phyloP scores from a whole-genome alignment of 225 moss, liverwort and hornwort genomes.

The Ulota crispa region DNA sequence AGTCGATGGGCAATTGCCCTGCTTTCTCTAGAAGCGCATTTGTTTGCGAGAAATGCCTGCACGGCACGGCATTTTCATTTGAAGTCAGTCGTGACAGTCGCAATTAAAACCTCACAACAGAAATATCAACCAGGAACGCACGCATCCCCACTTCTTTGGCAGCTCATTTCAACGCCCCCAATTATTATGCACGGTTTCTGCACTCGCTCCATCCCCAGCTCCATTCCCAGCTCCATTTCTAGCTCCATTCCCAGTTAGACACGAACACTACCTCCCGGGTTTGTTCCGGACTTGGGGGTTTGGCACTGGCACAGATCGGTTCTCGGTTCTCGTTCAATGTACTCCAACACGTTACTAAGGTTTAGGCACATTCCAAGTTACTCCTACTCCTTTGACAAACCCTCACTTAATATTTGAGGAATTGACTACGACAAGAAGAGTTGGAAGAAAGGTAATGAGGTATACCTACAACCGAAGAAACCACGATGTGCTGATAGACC shows the following conservation, averaged over 20 bases:
- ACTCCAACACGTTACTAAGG: not conserved
- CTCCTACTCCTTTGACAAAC: not conserved
- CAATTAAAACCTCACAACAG: slow-evolving; percentile 15
- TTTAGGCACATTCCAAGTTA: not conserved
- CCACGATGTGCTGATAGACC: slow-evolving; percentile 90
- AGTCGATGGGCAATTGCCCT: slow-evolving; percentile 88
- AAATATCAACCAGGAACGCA: slow-evolving; percentile 30
- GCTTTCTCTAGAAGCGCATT: slow-evolving; percentile 80
- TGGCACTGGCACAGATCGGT: not conserved
- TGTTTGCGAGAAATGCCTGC: slow-evolving; percentile 95
- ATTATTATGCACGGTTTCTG: slow-evolving; percentile 24
- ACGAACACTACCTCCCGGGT: not conserved
- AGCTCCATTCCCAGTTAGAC: not conserved
- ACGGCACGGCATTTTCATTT: slow-evolving; percentile 25
- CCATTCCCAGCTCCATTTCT: no score
- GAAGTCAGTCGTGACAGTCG: slow-evolving; percentile 25
- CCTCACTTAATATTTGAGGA: no score
- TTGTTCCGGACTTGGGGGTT: not conserved
- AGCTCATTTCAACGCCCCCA: slow-evolving; percentile 28
- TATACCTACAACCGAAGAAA: slow-evolving; percentile 88
- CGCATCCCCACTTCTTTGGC: slow-evolving; percentile 25
- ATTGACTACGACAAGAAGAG: not conserved
- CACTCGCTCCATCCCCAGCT: not conserved
- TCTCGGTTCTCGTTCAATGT: not conserved
- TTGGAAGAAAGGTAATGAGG: not conserved